Conservation (phyloP, 2,329 filamentous ascomycete species). For the Scedosporium aurantiacum region DNA sequence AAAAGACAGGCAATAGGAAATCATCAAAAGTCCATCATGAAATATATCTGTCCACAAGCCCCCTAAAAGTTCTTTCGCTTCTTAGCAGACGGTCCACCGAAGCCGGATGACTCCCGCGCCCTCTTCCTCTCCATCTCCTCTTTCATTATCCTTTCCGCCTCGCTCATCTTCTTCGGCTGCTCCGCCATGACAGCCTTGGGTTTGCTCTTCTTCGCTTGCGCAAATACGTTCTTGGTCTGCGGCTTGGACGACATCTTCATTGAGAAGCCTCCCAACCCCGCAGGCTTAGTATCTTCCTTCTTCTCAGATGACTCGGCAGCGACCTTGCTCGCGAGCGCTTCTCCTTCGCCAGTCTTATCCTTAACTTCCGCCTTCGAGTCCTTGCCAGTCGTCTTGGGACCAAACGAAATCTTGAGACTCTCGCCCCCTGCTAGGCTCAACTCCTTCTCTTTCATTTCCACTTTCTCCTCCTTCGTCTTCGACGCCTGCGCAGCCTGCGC, state of each 20-base stretch:
- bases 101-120: conserved; percentile 34
- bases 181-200: conserved; percentile 48
- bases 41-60: neutral
- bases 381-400: conserved; percentile 25
- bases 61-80: neutral
- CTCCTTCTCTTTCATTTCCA: conserved; percentile 28
- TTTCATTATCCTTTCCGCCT: conserved; percentile 82
- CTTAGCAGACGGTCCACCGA: conserved; percentile 15
- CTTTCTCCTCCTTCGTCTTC: conserved; percentile 29
- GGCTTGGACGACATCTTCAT: conserved; percentile 55
- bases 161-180: conserved; percentile 73
- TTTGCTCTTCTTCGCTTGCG: conserved; percentile 11
- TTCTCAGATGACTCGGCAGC: neutral
- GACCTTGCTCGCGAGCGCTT: neutral
- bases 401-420: conserved; percentile 64
- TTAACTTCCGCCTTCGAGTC: conserved; percentile 8
- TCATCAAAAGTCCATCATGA: neutral
- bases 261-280: conserved; percentile 34
- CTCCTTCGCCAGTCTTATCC: neutral
- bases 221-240: conserved; percentile 69
- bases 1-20: neutral
- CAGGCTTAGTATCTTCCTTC: conserved; percentile 9
- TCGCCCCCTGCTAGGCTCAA: conserved; percentile 58
- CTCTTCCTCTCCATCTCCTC: conserved; percentile 67
- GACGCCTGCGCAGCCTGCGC: conserved; percentile 45